These are phyloP conservation scores for Trichoderma sp. DNA, from an alignment of 2,329 filamentous ascomycete genomes.

Conservation along the genomic window DNA sequence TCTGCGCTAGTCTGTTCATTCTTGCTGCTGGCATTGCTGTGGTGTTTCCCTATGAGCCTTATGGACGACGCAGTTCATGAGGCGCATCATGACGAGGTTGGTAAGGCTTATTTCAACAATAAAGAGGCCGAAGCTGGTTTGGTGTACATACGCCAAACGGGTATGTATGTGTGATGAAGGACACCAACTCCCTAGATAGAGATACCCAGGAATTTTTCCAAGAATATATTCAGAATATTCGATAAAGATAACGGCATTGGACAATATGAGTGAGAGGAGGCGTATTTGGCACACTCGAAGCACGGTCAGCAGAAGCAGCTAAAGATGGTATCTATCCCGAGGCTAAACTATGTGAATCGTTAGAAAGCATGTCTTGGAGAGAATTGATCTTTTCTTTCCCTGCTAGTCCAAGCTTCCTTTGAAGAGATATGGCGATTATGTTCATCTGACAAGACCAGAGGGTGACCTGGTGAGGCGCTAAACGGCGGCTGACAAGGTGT, in stretches of 20 bases:
- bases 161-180: background rate
- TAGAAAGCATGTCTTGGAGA: too few species aligned
- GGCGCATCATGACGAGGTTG: background rate
- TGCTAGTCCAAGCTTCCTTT: too few species aligned
- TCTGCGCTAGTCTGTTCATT: constrained; percentile 67
- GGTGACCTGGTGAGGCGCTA: too few species aligned
- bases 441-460: too few species aligned
- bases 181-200: constrained; percentile 11
- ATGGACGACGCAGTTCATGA: constrained; percentile 44
- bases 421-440: too few species aligned
- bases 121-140: background rate
- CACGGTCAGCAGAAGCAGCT: too few species aligned
- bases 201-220: constrained; percentile 15
- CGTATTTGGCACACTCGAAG: background rate
- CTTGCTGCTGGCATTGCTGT: constrained; percentile 61
- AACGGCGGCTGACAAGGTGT: too few species aligned
- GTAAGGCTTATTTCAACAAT: constrained; percentile 23
- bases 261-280: background rate
- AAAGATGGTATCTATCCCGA: too few species aligned
- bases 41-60: constrained; percentile 68
- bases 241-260: background rate
- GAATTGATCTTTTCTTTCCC: too few species aligned
- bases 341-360: too few species aligned
- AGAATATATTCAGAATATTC: background rate
- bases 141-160: background rate